These are phyloP conservation scores for Phytophthora sojae DNA, from an alignment of 352 stramenopile species.

Conservation along the genomic window DNA sequence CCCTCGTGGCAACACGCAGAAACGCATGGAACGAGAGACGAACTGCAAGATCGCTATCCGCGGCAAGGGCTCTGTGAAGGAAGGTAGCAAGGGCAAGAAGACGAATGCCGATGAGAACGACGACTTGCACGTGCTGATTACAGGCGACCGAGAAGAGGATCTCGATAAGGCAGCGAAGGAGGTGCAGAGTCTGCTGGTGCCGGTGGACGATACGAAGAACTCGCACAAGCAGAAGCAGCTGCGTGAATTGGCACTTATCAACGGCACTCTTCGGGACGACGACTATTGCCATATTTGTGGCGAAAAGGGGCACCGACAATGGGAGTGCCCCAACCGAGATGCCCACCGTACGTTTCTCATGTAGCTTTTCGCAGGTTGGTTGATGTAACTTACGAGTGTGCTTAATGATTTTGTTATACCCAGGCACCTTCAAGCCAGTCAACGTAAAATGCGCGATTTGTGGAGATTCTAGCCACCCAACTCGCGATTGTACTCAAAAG, in stretches of 20 bases:
- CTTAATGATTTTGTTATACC: conserved; percentile 36
- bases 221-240: conserved; percentile 99
- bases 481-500: conserved; percentile 96
- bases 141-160: conserved; percentile 89
- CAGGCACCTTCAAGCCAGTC: conserved; percentile 81
- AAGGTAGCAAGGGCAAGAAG: conserved; percentile 95
- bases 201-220: conserved; percentile 92
- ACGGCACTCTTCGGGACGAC: conserved; percentile 98
- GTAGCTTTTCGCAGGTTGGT: conserved; percentile 8
- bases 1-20: conserved; percentile 98
- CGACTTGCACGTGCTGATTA: conserved; percentile 96
- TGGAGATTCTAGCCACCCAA: conserved; percentile 97
- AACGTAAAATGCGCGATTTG: conserved; percentile 98
- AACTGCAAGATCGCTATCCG: conserved; percentile 99
- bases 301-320: conserved; percentile 98
- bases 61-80: conserved; percentile 96
- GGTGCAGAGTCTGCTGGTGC: conserved; percentile 92
- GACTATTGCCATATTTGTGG: conserved; percentile 98
- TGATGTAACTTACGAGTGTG: background rate
- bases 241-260: conserved; percentile 98
- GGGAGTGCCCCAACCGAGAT: conserved; percentile 95
- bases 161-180: conserved; percentile 89
- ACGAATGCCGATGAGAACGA: conserved; percentile 96
- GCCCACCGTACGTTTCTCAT: conserved; percentile 56
- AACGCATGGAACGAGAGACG: conserved; percentile 98